Percentiles rank a stretch among this genome's conserved stretches.
Conservation (phyloP, 1,284 basidiomycete genomes). For the Malassezia pachydermatis region DNA sequence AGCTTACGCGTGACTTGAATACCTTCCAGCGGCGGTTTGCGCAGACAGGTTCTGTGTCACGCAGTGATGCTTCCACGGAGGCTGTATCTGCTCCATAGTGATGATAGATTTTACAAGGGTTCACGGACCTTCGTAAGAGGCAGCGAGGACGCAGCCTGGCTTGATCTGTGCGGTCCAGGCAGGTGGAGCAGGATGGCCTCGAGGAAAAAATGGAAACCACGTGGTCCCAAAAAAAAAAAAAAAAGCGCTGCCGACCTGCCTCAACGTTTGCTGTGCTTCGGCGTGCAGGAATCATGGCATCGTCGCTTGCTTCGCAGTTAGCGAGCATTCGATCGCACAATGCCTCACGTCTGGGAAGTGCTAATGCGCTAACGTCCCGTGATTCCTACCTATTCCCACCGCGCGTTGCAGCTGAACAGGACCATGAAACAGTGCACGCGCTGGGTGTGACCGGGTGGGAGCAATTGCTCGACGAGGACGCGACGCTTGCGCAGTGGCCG, state of each 20-base stretch:
- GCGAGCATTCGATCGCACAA: slow-evolving; percentile 72
- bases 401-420: slow-evolving; percentile 39
- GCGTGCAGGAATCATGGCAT: slow-evolving; percentile 53
- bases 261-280: not conserved
- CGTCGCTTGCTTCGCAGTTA: slow-evolving; percentile 73
- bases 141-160: too few relatives aligned
- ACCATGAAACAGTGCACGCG: slow-evolving; percentile 70
- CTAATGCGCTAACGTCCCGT: slow-evolving; percentile 55
- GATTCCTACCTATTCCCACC: slow-evolving; percentile 66
- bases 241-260: slow-evolving; percentile 18
- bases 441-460: slow-evolving; percentile 70
- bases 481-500: slow-evolving; percentile 23
- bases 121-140: too few relatives aligned
- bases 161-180: not conserved
- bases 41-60: too few relatives aligned
- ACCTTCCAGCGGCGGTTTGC: slow-evolving; percentile 38
- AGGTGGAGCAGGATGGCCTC: not conserved
- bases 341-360: slow-evolving; percentile 62
- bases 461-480: slow-evolving; percentile 53
- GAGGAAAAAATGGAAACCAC: not conserved
- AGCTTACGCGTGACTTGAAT: slow-evolving; percentile 40
- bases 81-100: too few relatives aligned
- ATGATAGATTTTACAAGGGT: too few relatives aligned
- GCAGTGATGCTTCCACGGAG: too few relatives aligned
- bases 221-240: not conserved